phyloP scores from a whole-genome alignment of 345 rosid genomes.

The Eucalyptus caleyi region DNA sequence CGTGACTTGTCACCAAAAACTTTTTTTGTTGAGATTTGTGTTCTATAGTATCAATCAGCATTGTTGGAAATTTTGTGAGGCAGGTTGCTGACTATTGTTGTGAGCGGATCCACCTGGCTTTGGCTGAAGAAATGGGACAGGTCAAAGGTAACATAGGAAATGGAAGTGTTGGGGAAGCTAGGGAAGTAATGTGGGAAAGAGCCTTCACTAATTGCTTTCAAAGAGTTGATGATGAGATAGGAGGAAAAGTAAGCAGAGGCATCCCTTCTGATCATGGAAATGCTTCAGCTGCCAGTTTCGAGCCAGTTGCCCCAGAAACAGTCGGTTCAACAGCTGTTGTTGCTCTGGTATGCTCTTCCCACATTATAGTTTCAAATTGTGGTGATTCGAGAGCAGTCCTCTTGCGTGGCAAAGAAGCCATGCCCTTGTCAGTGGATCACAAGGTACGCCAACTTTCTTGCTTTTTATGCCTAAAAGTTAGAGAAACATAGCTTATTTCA shows the following conservation, averaged over 20 bases:
- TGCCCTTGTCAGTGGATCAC: constrained; percentile 79
- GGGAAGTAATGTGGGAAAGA: constrained; percentile 64
- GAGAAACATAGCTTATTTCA: neutral
- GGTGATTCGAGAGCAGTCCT: constrained; percentile 94
- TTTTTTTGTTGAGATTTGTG: neutral
- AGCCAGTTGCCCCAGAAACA: constrained; percentile 76
- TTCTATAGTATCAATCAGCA: constrained; percentile 2
- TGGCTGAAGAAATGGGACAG: constrained; percentile 59
- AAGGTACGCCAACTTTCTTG: constrained; percentile 32
- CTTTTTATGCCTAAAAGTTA: neutral
- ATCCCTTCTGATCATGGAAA: constrained; percentile 7
- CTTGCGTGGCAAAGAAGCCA: constrained; percentile 72
- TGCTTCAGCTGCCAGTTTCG: constrained; percentile 15
- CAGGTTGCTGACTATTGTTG: constrained; percentile 95
- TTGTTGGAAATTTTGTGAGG: neutral
- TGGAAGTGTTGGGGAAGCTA: constrained; percentile 24
- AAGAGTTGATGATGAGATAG: constrained; percentile 70
- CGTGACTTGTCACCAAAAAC: neutral
- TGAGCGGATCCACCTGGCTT: constrained; percentile 57
- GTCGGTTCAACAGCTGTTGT: constrained; percentile 96
- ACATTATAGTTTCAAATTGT: constrained; percentile 79
- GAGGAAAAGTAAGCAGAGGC: constrained; percentile 36
- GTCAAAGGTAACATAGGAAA: constrained; percentile 22
- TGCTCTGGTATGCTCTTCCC: constrained; percentile 85
- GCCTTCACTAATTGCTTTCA: constrained; percentile 61